Base-by-base conservation (phyloP, 495 filamentous ascomycete species). In the Trichoderma gamsii region DNA sequence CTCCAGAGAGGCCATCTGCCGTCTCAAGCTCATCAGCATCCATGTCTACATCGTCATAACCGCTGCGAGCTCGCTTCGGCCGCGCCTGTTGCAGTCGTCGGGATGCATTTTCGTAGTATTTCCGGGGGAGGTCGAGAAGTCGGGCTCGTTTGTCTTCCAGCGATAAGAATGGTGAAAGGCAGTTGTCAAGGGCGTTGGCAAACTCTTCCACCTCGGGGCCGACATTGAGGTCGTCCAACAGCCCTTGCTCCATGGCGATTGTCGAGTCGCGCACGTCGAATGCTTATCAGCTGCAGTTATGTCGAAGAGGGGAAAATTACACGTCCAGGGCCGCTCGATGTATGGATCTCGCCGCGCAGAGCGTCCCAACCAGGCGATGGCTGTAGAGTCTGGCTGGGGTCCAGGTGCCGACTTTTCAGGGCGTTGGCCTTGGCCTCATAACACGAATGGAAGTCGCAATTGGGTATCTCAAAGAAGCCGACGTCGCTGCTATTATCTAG, bases 131-230 rank as follows among this genome's bases (percentile, higher is more conserved):
- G 21, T 73, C 73, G 71, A 82, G 79, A 25, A 83, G 74, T 23
- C 77, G 77, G 3, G 75, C 76, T 66, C 79, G 78, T 70, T 78
- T 72, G 66, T 84, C 81, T 9, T 76, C 71, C 4, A 72, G 44
- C 2, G 72, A 71, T 65, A 70, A 71, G 66, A 71, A 49, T 64
- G 73, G 67, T 70, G 69, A 41, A 71, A 77, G 70, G 76, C 74
- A 72, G 65, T 77, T 74, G 70, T 84, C 81, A 35, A 84, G 79
- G 25, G 77, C 73, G 21, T 74, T 77, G 51, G 81, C 80, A 52
- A 83, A 84, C 51, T 72, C 74, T 63, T 82, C 79, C 67, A 82
- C 79, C 61, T 81, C 81, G 15, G 77, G 74, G 43, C 76, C 74
- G 41, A 76, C 76, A 51, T 70, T 70, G 66, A 78, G 70, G 65